Evolutionary conservation across 2,329 filamentous ascomycete genomes (phyloP).

Genomic region (Lecanicillium sp.): DNA sequence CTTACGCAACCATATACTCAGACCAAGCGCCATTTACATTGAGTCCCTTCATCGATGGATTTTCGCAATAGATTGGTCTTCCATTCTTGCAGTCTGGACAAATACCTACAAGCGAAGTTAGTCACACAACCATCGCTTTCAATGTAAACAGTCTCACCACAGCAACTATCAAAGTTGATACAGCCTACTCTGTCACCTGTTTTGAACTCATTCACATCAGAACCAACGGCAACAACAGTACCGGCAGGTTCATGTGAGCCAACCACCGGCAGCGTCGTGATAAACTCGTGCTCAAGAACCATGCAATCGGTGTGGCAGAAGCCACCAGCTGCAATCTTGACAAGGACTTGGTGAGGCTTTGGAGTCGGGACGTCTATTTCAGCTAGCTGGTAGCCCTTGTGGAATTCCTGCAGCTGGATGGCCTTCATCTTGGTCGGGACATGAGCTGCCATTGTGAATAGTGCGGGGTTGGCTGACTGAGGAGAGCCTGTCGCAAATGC

Average conservation of each 20-base stretch:
- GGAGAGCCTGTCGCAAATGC: no score
- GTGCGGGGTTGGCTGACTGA: no score
- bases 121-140: neutral
- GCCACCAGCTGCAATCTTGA: constrained; percentile 10
- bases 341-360: constrained; percentile 9
- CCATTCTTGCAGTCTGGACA: constrained; percentile 9
- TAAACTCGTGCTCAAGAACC: constrained; percentile 9
- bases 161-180: constrained; percentile 10
- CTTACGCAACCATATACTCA: constrained; percentile 11
- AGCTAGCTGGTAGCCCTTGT: constrained; percentile 7
- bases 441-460: neutral
- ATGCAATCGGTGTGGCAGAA: constrained; percentile 12
- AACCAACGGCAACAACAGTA: constrained; percentile 1
- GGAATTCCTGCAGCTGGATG: constrained; percentile 7
- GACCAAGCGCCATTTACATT: constrained; percentile 9
- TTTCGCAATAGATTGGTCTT: constrained; percentile 9
- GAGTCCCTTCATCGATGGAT: constrained; percentile 8
- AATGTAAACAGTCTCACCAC: constrained; percentile 2
- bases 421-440: constrained; percentile 7
- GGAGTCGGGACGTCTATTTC: constrained; percentile 6
- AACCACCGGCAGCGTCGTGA: constrained; percentile 5
- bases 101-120: neutral
- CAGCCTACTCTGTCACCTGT: constrained; percentile 6
- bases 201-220: constrained; percentile 1
- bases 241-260: constrained; percentile 10